A percentile compares a stretch with the other conserved stretches of the same genome.
Evolutionary conservation across 441 rosid genomes (phyloP).

Genomic region (Geranium incanum): DNA sequence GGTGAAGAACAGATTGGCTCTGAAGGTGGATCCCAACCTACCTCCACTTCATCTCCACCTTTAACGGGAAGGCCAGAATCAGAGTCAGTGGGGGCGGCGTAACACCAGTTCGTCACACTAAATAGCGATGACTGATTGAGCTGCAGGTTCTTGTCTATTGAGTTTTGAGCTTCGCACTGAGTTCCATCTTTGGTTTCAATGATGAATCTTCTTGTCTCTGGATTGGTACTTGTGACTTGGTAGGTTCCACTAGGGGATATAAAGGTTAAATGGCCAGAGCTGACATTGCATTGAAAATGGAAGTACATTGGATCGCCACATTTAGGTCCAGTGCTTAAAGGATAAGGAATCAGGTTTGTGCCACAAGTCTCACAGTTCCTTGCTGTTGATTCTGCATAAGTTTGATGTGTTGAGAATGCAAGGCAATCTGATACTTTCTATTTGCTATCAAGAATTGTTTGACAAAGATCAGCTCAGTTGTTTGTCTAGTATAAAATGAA

Average conservation of each 20-base stretch:
- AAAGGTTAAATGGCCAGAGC: slow-evolving; percentile 43
- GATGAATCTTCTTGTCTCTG: slow-evolving; percentile 30
- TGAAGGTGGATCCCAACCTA: slow-evolving; percentile 44
- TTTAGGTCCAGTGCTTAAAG: slow-evolving; percentile 47
- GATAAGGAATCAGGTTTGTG: slow-evolving; percentile 49
- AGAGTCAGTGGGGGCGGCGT: slow-evolving; percentile 17
- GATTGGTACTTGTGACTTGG: slow-evolving; percentile 35
- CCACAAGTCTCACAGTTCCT: slow-evolving; percentile 47
- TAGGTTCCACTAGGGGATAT: slow-evolving; percentile 26
- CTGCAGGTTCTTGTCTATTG: slow-evolving; percentile 19
- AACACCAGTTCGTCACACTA: slow-evolving; percentile 34
- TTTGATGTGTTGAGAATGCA: slow-evolving; percentile 7
- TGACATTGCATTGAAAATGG: slow-evolving; percentile 40
- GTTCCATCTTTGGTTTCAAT: slow-evolving; percentile 27
- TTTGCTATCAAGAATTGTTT: neutral
- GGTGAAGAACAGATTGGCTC: slow-evolving; percentile 48
- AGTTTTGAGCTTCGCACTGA: slow-evolving; percentile 26
- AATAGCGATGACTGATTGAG: slow-evolving; percentile 37
- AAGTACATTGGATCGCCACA: slow-evolving; percentile 55
- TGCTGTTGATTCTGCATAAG: slow-evolving; percentile 36
- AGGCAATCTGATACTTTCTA: neutral
- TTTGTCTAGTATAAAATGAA: too few relatives aligned
- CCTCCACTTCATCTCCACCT: slow-evolving; percentile 42
- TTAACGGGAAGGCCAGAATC: slow-evolving; percentile 6
- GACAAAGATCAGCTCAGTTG: neutral